A percentile compares a stretch with the other conserved stretches of the same genome.
Conservation (phyloP, 805 yeast species). For the Candida maltosa region DNA sequence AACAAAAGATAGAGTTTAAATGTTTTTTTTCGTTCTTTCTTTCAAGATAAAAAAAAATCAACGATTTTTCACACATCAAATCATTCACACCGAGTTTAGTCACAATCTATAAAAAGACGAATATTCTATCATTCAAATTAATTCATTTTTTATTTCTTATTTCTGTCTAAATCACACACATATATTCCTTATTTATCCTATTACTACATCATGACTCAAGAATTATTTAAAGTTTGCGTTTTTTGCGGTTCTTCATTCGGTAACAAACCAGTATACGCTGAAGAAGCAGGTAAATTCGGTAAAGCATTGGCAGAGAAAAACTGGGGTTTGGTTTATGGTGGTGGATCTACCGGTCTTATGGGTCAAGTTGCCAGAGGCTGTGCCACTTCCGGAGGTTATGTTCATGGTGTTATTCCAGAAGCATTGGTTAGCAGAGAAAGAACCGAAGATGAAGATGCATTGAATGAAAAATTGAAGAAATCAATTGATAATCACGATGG, state of each 20-base stretch:
- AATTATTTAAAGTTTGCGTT: slow-evolving; percentile 57
- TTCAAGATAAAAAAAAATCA: too few relatives aligned
- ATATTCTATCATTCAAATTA: too few relatives aligned
- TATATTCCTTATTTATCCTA: too few relatives aligned
- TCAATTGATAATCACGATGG: slow-evolving; percentile 65
- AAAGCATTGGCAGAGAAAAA: slow-evolving; percentile 48
- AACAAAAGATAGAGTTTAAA: too few relatives aligned
- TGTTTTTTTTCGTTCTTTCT: too few relatives aligned
- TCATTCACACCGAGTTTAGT: too few relatives aligned
- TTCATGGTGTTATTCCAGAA: slow-evolving; percentile 84
- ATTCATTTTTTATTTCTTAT: too few relatives aligned
- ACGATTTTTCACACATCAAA: too few relatives aligned
- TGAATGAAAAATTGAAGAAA: slow-evolving; percentile 47
- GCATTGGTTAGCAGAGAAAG: slow-evolving; percentile 77
- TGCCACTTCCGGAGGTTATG: slow-evolving; percentile 58
- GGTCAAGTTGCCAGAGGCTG: slow-evolving; percentile 70
- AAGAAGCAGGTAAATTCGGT: slow-evolving; percentile 61
- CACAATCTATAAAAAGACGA: too few relatives aligned
- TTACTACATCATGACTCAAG: slow-evolving; percentile 4
- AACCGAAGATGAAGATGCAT: slow-evolving; percentile 30
- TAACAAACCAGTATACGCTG: slow-evolving; percentile 43
- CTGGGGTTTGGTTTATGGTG: slow-evolving; percentile 85
- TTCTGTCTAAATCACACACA: too few relatives aligned
- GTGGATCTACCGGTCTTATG: slow-evolving; percentile 85
- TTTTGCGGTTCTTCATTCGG: slow-evolving; percentile 87